Conservation (phyloP, 78 protist species). For the Dictyostelium discoideum region dicty_2.7 NC_007089.4:5544501-5545000, state of each 20-base stretch:
- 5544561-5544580: not conserved
- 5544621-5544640: not conserved
- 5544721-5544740: not conserved
- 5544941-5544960: not conserved
- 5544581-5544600: constrained; percentile 9
- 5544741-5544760: not conserved
- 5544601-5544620: not conserved
- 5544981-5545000: not conserved
- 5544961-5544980: not conserved
- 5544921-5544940: not conserved
- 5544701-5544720: not conserved
- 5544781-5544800: not conserved
- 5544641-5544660: not conserved
- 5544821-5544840: not conserved
- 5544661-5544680: not conserved
- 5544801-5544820: not conserved
- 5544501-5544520: not conserved
- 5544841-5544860: not conserved
- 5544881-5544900: not conserved
- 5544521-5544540: not conserved
- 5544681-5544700: not conserved
- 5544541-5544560: not conserved
- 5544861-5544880: not conserved
- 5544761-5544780: not conserved
- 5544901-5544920: not conserved